These are phyloP conservation scores for Leccinellum albellum DNA, from an alignment of 768 basidiomycete genomes.

Conservation along the genomic window DNA sequence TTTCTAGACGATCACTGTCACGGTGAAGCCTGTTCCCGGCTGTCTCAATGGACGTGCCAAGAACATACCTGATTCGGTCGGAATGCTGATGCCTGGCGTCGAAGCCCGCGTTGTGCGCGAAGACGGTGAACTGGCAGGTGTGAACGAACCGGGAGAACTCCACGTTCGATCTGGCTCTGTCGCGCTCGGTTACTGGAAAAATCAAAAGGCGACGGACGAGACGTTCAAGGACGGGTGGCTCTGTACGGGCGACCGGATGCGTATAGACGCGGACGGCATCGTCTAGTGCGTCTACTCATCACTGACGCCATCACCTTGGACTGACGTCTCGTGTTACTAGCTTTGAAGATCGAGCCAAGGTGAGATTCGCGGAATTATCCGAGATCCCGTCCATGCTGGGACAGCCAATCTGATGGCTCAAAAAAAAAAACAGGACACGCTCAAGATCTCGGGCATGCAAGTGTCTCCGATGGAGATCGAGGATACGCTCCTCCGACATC, in stretches of 20 bases:
- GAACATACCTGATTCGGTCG: constrained; percentile 42
- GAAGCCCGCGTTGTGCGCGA: constrained; percentile 61
- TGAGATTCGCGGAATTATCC: constrained; percentile 20
- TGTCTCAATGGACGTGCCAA: constrained; percentile 42
- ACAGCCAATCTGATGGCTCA: not conserved
- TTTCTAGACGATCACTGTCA: constrained; percentile 52
- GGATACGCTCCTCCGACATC: constrained; percentile 56
- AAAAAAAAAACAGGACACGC: constrained; percentile 53
- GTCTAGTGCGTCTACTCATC: constrained; percentile 51
- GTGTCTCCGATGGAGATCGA: constrained; percentile 83
- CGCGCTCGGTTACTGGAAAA: constrained; percentile 69
- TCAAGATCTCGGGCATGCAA: constrained; percentile 77
- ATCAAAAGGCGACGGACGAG: constrained; percentile 59
- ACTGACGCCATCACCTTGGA: not conserved
- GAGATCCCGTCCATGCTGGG: not conserved
- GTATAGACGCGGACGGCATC: constrained; percentile 54
- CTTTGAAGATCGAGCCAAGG: constrained; percentile 77
- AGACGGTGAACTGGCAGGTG: constrained; percentile 50
- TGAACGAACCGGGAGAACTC: constrained; percentile 64
- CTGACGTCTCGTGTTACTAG: constrained; percentile 30
- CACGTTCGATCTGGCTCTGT: constrained; percentile 55
- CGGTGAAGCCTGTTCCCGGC: constrained; percentile 43
- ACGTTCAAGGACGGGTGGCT: constrained; percentile 74
- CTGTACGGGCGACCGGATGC: constrained; percentile 68
- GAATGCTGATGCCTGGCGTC: constrained; percentile 59